Evolutionary conservation across 2,329 filamentous ascomycete species (phyloP).

Genomic region (Verticillium nubilum): DNA sequence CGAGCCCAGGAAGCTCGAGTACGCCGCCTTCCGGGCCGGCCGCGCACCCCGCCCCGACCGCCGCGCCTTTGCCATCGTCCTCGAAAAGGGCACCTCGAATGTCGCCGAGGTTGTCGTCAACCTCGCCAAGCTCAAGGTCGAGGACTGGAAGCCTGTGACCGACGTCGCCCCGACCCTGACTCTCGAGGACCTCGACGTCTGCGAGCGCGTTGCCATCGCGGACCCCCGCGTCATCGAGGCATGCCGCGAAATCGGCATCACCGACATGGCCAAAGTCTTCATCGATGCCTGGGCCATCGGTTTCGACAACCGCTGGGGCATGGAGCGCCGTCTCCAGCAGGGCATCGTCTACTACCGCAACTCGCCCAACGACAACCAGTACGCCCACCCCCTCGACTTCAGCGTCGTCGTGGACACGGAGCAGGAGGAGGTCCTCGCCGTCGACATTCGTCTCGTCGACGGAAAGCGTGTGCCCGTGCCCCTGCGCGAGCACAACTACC

Average conservation of each 20-base stretch:
- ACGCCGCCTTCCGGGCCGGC: conserved; percentile 18
- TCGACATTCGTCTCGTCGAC: conserved; percentile 39
- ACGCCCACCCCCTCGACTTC: conserved; percentile 44
- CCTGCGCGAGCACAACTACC: conserved; percentile 47
- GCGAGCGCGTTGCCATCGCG: not conserved
- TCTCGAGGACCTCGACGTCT: conserved; percentile 4
- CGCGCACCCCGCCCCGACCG: conserved; percentile 35
- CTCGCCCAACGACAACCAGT: conserved; percentile 16
- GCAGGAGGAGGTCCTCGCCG: conserved; percentile 59
- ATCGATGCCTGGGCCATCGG: conserved; percentile 28
- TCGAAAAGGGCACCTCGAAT: conserved; percentile 31
- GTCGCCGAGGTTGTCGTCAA: conserved; percentile 21
- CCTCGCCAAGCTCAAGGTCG: conserved; percentile 18
- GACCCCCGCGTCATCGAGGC: conserved; percentile 42
- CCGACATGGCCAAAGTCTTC: conserved; percentile 15
- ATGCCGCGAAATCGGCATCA: conserved; percentile 25
- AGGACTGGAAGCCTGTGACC: conserved; percentile 3
- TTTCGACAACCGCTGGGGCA: conserved; percentile 14
- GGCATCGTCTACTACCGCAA: conserved; percentile 18
- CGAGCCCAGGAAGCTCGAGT: conserved; percentile 11
- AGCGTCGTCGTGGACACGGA: conserved; percentile 61
- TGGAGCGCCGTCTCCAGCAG: conserved; percentile 17
- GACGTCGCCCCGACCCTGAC: conserved; percentile 3
- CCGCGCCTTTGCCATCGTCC: conserved; percentile 41
- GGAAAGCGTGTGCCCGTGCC: not conserved